Conservation (phyloP, 78 protist genomes). For the Dictyostelium citrinum region DNA sequence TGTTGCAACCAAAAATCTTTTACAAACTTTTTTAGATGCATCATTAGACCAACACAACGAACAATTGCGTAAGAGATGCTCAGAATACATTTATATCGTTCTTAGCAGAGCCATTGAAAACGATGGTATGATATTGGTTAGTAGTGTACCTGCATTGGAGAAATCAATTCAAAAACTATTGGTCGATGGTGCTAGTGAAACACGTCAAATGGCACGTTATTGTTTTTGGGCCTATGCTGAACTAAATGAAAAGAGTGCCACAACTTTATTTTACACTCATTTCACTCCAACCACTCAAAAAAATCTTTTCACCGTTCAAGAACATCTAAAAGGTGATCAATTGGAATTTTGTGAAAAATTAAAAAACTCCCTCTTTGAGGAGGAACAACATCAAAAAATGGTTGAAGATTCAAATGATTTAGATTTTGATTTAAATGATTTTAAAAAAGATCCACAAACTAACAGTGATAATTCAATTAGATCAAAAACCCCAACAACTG, state of each 20-base stretch:
- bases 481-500: slow-evolving; percentile 66
- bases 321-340: slow-evolving; percentile 1
- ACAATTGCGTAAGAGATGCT: slow-evolving; percentile 12
- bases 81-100: slow-evolving; percentile 11
- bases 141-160: slow-evolving; percentile 18
- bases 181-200: slow-evolving; percentile 43
- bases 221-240: slow-evolving; percentile 56
- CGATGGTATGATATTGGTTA: slow-evolving; percentile 16
- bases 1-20: slow-evolving; percentile 13
- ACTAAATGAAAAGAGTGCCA: slow-evolving; percentile 23
- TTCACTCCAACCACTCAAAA: slow-evolving; percentile 66
- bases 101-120: slow-evolving; percentile 8
- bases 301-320: slow-evolving; percentile 32
- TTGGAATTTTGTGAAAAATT: not conserved
- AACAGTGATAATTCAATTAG: not conserved
- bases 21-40: slow-evolving; percentile 4
- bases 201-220: slow-evolving; percentile 20
- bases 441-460: slow-evolving; percentile 7
- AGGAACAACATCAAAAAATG: slow-evolving; percentile 17
- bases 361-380: slow-evolving; percentile 23
- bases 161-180: slow-evolving; percentile 1
- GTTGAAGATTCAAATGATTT: slow-evolving; percentile 42
- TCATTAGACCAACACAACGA: slow-evolving; percentile 47
- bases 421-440: slow-evolving; percentile 60
- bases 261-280: not conserved